Base-by-base conservation (phyloP, 2,329 filamentous ascomycete genomes). In the Fusarium bactridioides region DNA sequence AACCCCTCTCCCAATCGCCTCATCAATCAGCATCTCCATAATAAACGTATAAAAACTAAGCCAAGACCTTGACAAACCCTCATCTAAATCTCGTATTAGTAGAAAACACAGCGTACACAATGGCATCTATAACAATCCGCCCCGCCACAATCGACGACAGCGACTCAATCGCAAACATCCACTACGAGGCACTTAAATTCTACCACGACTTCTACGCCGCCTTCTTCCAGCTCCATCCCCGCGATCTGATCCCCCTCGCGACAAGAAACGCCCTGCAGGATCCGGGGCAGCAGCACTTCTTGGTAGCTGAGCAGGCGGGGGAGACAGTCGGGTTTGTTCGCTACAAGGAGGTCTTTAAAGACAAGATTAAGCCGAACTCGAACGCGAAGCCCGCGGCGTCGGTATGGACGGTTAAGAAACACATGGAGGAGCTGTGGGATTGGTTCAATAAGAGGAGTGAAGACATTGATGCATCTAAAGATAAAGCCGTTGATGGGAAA, bases 131-230 rank as follows among this genome's bases (percentile, higher is more conserved):
- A 33, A 67, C 38, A 9, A 64, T 77, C 40, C 75, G 75, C 33
- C 72, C 55, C 18, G 75, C 73, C 35, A 72, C 64, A 13, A 27
- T 69, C 9, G 59, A 51, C 19, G 73, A 77, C 47, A 68, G 62
- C 48, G 59, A 68, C 38, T 48, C 69, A 18, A 75, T 77, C 45
- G 64, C 64, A 13, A 27, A 45, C n/a, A 60, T 74, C n/a, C 75
- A 77, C 45, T 63, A 67, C 35, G 53, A 62, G 19, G 75, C 75
- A 4, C 53, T 77, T 6, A 38, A 45, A 9, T n/a, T n/a, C 10
- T 76, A 75, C 37, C 61, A 77, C 40, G 61, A 65, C 4, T 77
- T 77, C 44, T 77, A 77, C 45, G 73, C 61, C 12, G 73, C 72
- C 16, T 65, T 77, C 59, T 76, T 76, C 29, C 53, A 66, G 33